Base-by-base conservation (phyloP, 78 protist genomes). In the Dictyostelium firmibasis region DNA sequence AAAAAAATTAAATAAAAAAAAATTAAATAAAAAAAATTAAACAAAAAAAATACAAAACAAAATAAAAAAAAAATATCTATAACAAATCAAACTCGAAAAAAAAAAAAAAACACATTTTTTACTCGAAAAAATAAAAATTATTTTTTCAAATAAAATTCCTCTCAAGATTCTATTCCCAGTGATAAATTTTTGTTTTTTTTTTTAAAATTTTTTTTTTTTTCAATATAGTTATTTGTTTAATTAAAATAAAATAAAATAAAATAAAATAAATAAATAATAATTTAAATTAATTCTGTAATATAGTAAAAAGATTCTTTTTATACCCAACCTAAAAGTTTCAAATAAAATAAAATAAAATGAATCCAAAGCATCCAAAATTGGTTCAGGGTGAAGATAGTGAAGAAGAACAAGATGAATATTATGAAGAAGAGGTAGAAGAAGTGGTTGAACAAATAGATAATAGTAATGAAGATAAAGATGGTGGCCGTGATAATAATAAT, bases 361-460 rank as follows among this genome's bases (percentile, higher is more conserved):
- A 14, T 27, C 27, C 75, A 67, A 72, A 72, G 16, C 43, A 72
- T 72, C 13, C 79, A 33, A 72, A 72, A 72, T 72, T 72, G 18
- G 36, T 72, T 72, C 35, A 72, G 31, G 79, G 79, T 33, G 83
- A 77, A 77, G 83, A 77, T 41, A 43, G 60, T 41, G 83, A 77
- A 77, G 83, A 77, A 41, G 83, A 77, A 41, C 53, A 77, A 23
- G 83, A 77, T 41, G 81, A 33, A 75, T 8, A 75, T 14, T 36
- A 75, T 23, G 57, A 36, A 20, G 27, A 36, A 29, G 81, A 69
- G 25, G 76, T 14, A 53, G 64, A 50, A 50, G 7, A 7, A 14
- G 60, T 14, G 35, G 35, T 14, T 23, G 27, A n/a, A n/a, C n/a
- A n/a, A n/a, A n/a, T n/a, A n/a, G n/a, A 13, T 25, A 27, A 3